These are phyloP conservation scores for Gamarada debralockiae DNA, from an alignment of 495 filamentous ascomycete genomes.

Conservation along the genomic window DNA sequence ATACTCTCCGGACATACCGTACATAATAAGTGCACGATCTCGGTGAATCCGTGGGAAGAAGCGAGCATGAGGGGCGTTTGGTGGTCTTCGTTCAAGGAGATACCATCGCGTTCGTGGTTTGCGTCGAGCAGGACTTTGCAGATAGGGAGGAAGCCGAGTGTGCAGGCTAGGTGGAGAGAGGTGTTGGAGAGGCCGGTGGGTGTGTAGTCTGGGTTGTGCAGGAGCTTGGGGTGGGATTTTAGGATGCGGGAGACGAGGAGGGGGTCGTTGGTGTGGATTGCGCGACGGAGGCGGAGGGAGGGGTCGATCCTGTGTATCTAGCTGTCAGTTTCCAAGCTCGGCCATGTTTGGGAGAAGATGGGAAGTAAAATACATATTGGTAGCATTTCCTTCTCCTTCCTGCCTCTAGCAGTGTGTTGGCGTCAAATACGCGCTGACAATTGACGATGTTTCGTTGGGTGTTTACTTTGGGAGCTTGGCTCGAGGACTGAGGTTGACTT, in stretches of 20 bases:
- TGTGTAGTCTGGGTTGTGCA: slow-evolving; percentile 65
- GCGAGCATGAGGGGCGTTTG: slow-evolving; percentile 70
- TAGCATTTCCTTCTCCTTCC: slow-evolving; percentile 4
- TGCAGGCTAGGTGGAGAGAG: slow-evolving; percentile 70
- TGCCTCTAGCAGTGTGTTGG: slow-evolving; percentile 1
- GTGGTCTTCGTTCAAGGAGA: slow-evolving; percentile 65
- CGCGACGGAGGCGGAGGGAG: slow-evolving; percentile 62
- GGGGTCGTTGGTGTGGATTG: slow-evolving; percentile 68
- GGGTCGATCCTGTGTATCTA: slow-evolving; percentile 54
- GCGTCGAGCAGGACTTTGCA: slow-evolving; percentile 49
- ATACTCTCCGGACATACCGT: slow-evolving; percentile 39
- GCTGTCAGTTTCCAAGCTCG: neutral
- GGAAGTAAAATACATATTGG: slow-evolving; percentile 11
- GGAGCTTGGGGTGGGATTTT: slow-evolving; percentile 56
- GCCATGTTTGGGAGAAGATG: neutral
- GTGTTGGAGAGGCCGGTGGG: slow-evolving; percentile 58
- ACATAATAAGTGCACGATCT: slow-evolving; percentile 56
- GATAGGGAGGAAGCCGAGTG: slow-evolving; percentile 61
- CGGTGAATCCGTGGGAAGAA: slow-evolving; percentile 50
- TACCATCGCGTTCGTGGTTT: slow-evolving; percentile 52
- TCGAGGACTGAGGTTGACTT: neutral
- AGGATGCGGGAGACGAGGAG: slow-evolving; percentile 70
- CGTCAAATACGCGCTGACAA: neutral
- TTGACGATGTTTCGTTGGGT: neutral
- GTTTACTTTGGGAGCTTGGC: neutral